Base-by-base conservation (phyloP, 371 early-diverging fungal species). In the Mortierella sp. region DNA sequence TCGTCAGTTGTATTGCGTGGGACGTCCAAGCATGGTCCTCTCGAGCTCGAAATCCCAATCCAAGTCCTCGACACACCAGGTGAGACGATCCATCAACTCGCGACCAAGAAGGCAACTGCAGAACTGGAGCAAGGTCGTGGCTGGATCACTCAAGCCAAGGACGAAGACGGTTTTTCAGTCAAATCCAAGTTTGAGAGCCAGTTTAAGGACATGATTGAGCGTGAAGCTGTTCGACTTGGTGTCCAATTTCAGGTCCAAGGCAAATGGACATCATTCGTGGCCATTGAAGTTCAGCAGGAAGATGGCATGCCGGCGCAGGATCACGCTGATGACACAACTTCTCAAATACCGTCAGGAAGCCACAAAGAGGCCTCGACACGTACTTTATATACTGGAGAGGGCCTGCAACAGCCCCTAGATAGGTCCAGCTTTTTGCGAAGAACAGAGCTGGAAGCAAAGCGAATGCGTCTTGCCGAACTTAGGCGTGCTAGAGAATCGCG, bases 21-120 rank as follows among this genome's bases (percentile, higher is more conserved):
- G 10, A 51, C 40, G 35, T 78, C 84, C 66, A 64, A 67, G n/a
- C 83, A 87, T 43, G 88, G 88, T 0, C 87, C 87, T 22, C 68
- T 88, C 5, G 76, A 84, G 54, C 73, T 88, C 49, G 65, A 70
- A 35, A 64, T 88, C 30, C 85, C 85, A 35, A 62, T 88, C 16
- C 72, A 84, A 67, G 64, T 63, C 12, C 75, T 81, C n/a, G 72
- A 72, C 66, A 54, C 45, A 6, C 28, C 55, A 14, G 75, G 80
- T 0, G 71, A 54, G 47, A 45, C 70, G 22, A 62, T 88, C 26
- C 88, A 88, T 72, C 83, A 84, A 58, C 71, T 88, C 24, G 88
- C 88, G 2, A 83, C 87, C 47, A 80, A 84, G 57, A 86, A 78
- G 64, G 70, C 87, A 11, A 84, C 86, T 30, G 67, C 73, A 24